Conservation (phyloP, 495 filamentous ascomycete genomes). For the Trichoderma virens region DNA sequence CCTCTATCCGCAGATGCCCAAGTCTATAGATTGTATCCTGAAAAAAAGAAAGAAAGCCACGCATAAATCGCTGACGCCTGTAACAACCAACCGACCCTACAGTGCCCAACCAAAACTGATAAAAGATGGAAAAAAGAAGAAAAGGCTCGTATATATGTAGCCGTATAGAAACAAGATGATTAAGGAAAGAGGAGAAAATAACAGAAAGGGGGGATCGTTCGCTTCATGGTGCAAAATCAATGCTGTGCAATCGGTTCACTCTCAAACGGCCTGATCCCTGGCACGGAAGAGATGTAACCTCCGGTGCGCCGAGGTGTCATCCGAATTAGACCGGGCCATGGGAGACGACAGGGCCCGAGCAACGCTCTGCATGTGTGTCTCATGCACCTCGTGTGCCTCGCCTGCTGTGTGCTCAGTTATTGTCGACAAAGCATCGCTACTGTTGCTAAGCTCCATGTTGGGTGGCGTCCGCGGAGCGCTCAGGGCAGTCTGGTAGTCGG, state of each 20-base stretch:
- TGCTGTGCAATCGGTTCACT: slow-evolving; percentile 1
- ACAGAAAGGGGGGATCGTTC: neutral
- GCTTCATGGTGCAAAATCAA: neutral
- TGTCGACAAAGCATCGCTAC: slow-evolving; percentile 25
- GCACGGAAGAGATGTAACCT: neutral
- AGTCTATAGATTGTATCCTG: slow-evolving; percentile 14
- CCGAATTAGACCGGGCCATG: neutral
- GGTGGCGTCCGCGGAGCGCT: slow-evolving; percentile 30
- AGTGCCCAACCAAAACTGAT: neutral
- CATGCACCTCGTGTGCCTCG: neutral
- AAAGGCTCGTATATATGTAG: neutral
- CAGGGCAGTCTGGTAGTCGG: slow-evolving; percentile 36
- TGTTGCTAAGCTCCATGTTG: slow-evolving; percentile 13
- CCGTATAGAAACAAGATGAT: no score
- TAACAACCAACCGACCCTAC: neutral
- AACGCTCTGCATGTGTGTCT: neutral
- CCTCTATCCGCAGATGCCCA: slow-evolving; percentile 19
- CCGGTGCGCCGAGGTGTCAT: neutral
- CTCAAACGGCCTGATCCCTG: neutral
- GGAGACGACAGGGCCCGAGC: neutral
- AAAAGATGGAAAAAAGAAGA: slow-evolving; percentile 5
- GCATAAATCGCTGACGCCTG: neutral
- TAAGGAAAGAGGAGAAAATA: neutral
- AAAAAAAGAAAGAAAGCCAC: neutral
- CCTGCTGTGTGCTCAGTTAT: slow-evolving; percentile 15